Base-by-base conservation (phyloP, 768 basidiomycete species). In the Favolaschia claudopus region DNA sequence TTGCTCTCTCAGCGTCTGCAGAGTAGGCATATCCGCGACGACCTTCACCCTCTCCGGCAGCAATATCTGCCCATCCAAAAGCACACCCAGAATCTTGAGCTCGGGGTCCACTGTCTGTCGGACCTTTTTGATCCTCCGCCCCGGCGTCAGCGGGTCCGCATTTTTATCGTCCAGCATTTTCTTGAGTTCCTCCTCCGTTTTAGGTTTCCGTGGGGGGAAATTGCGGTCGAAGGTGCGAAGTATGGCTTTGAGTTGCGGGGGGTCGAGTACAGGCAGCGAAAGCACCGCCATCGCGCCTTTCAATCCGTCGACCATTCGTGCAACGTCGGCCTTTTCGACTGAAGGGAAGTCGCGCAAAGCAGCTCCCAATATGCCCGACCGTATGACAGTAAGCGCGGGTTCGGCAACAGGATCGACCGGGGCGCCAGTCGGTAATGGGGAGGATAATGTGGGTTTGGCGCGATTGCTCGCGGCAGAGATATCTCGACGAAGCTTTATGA, bases 361-460 rank as follows among this genome's bases (percentile, higher is more conserved):
- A 55, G 89, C 91, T 32, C 92, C 89, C 65, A 95, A 89, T 47
- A 95, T 84, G 62, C 89, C 85, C 10, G 93, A 89, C 40, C 89
- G 86, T 55, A 94, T 84, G 67, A 92, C 74, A 44, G 86, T 87
- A 68, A 95, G 81, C 33, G 79, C 79, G 9, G 89, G 88, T 20
- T 70, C 72, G 29, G 65, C 61, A 33, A 67, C 68, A 37, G 71
- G 69, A 20, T 68, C 68, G 20, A 62, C 67, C 22, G 75, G 57
- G 15, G 66, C 55, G 68, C 75, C 53, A 65, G 69, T 55, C 2
- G 70, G 74, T 5, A 74, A 72, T 7, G 72, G 65, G 24, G 76
- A 73, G 38, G 80, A 75, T 1, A 83, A 77, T 20, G 76, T 56
- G 19, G 70, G 66, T 17, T 67, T 72, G 10, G 76, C 69, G 58